Conservation (phyloP, 805 yeast genomes). For the Lipomyces spencermartinsiae region DNA sequence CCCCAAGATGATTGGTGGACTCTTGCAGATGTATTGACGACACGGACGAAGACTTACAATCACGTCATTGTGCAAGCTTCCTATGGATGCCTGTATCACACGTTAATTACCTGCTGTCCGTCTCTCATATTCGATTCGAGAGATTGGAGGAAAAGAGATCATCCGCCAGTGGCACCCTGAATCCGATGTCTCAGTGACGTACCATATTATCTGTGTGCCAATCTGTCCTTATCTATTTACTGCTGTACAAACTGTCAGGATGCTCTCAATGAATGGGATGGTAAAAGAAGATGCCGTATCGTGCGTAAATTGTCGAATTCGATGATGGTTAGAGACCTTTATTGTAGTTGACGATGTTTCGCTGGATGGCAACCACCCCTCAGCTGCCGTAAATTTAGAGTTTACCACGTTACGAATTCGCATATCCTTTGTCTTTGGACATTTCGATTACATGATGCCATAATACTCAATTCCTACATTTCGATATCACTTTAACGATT, state of each 20-base stretch:
- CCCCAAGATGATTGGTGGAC: background rate
- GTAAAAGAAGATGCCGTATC: background rate
- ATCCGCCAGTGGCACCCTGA: background rate
- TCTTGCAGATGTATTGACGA: background rate
- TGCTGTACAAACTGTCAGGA: background rate
- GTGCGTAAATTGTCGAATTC: background rate
- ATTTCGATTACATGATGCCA: background rate
- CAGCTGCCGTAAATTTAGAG: background rate
- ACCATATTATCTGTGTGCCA: background rate
- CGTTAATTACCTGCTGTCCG: background rate
- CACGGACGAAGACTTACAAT: conserved; percentile 23
- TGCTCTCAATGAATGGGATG: background rate
- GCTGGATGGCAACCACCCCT: background rate
- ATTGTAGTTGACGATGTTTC: too few relatives aligned
- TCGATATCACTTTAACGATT: background rate
- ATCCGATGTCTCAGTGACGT: background rate
- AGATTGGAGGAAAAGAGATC: background rate
- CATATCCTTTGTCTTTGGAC: too few relatives aligned
- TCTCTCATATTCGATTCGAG: background rate
- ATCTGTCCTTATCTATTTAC: background rate
- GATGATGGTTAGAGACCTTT: background rate
- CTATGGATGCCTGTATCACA: conserved; percentile 9
- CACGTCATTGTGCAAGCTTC: conserved; percentile 29
- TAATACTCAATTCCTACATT: background rate
- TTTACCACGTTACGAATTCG: background rate